Conservation (phyloP, 2,329 filamentous ascomycete genomes). For the Penicillium nordicum region DNA sequence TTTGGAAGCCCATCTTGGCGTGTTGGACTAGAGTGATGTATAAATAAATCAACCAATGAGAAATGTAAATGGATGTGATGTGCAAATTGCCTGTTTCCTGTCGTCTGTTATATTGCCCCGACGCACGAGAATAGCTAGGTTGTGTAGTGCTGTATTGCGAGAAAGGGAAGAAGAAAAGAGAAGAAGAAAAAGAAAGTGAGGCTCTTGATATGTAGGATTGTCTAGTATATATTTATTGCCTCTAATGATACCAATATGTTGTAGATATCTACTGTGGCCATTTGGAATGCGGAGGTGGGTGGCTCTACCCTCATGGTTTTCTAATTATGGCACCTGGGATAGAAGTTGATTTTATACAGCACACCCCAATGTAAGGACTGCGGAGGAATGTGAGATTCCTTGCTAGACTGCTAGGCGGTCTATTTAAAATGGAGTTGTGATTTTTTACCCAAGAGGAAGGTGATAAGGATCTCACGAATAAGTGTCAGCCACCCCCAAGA, state of each 20-base stretch:
- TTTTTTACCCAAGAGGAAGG: neutral
- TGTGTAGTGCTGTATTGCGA: neutral
- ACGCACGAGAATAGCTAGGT: neutral
- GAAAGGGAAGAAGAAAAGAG: neutral
- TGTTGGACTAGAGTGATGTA: neutral
- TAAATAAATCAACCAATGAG: neutral
- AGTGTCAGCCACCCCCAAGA: slow-evolving; percentile 4
- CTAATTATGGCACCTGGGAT: slow-evolving; percentile 16
- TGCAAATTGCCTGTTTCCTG: neutral
- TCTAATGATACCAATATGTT: slow-evolving; percentile 15
- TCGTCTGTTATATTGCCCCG: neutral
- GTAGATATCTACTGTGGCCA: slow-evolving; percentile 1
- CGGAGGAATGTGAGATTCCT: neutral
- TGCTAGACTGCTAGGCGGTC: neutral
- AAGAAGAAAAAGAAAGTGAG: neutral
- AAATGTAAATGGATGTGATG: neutral
- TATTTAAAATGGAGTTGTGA: neutral
- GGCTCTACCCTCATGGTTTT: slow-evolving; percentile 18
- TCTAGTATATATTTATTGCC: neutral
- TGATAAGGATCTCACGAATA: slow-evolving; percentile 19
- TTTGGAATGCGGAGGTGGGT: slow-evolving; percentile 4
- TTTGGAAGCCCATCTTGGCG: slow-evolving; percentile 22
- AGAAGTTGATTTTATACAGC: neutral
- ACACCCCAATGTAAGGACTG: neutral
- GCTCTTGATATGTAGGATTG: neutral